These are phyloP conservation scores for Aaosphaeria arxii DNA, from an alignment of 2,329 filamentous ascomycete genomes.

Conservation along the genomic window DNA sequence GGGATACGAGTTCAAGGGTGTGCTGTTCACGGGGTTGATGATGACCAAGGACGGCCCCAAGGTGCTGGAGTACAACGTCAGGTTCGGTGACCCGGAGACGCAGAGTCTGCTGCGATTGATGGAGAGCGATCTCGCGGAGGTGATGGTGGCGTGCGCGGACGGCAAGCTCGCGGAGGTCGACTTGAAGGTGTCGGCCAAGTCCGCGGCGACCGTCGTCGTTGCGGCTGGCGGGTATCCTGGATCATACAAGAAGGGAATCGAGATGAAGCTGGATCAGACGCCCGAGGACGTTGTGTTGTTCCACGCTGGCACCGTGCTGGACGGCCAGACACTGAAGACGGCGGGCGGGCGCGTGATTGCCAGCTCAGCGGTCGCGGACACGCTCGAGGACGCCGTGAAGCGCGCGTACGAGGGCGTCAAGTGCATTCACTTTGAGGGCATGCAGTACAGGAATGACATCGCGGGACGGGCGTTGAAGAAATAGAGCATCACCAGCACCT, in stretches of 20 bases:
- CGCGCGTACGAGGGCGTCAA: slow-evolving; percentile 84
- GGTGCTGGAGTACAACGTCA: slow-evolving; percentile 88
- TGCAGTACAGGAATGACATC: slow-evolving; percentile 93
- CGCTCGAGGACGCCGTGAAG: slow-evolving; percentile 77
- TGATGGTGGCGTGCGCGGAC: slow-evolving; percentile 82
- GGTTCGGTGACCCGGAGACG: slow-evolving; percentile 89
- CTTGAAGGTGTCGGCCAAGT: slow-evolving; percentile 66
- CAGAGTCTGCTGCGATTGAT: slow-evolving; percentile 81
- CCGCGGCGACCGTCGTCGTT: slow-evolving; percentile 89
- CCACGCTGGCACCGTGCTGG: slow-evolving; percentile 79
- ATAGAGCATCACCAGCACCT: slow-evolving; percentile 5
- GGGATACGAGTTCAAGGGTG: slow-evolving; percentile 55
- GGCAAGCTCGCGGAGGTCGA: slow-evolving; percentile 69
- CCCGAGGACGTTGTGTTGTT: slow-evolving; percentile 66
- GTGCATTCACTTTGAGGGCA: slow-evolving; percentile 77
- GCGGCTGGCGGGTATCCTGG: slow-evolving; percentile 90
- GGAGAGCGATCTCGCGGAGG: slow-evolving; percentile 80
- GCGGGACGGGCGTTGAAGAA: slow-evolving; percentile 53
- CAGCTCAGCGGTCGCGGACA: slow-evolving; percentile 74
- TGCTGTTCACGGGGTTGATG: slow-evolving; percentile 91
- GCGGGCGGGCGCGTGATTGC: slow-evolving; percentile 91
- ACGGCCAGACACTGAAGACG: slow-evolving; percentile 64
- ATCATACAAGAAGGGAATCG: slow-evolving; percentile 72
- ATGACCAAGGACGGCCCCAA: slow-evolving; percentile 78
- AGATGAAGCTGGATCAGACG: slow-evolving; percentile 57